Evolutionary conservation across 1,284 basidiomycete genomes (phyloP).

Genomic region (Afroboletus lepidellus): DNA sequence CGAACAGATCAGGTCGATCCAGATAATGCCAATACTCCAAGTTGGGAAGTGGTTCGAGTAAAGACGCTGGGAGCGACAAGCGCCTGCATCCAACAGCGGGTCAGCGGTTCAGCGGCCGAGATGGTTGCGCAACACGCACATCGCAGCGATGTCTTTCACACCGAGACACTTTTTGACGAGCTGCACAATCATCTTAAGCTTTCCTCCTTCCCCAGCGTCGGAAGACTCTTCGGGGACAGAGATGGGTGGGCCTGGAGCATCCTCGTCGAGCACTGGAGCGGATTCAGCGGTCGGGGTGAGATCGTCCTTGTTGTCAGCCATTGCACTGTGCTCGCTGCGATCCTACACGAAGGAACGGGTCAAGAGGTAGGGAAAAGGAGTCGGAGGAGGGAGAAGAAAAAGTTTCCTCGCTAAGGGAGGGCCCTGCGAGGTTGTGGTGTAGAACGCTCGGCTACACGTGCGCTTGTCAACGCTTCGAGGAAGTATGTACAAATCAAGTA

Average conservation of each 20-base stretch:
- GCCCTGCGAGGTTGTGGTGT: constrained; percentile 14
- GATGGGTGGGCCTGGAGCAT: constrained; percentile 57
- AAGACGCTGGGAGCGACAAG: constrained; percentile 83
- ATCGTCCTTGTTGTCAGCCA: constrained; percentile 20
- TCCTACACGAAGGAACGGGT: background rate
- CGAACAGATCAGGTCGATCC: constrained; percentile 90
- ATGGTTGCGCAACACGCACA: constrained; percentile 52
- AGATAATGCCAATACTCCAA: constrained; percentile 96
- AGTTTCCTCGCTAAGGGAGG: background rate
- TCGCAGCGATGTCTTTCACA: constrained; percentile 88
- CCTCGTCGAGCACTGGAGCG: constrained; percentile 42
- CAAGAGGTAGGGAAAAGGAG: background rate
- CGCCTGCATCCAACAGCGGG: constrained; percentile 52
- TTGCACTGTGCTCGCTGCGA: constrained; percentile 4
- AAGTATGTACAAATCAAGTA: constrained; percentile 18
- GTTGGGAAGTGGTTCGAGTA: constrained; percentile 90
- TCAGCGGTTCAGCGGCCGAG: constrained; percentile 10
- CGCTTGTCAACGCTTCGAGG: constrained; percentile 5
- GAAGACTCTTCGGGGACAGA: constrained; percentile 69
- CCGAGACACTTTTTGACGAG: constrained; percentile 85
- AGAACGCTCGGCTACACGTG: constrained; percentile 18
- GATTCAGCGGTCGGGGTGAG: constrained; percentile 3
- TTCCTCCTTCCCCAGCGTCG: constrained; percentile 80
- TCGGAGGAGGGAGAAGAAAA: constrained; percentile 3
- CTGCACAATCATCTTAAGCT: constrained; percentile 87